Conservation (phyloP, 305 asterid species). For the Solanum hybrid region DNA sequence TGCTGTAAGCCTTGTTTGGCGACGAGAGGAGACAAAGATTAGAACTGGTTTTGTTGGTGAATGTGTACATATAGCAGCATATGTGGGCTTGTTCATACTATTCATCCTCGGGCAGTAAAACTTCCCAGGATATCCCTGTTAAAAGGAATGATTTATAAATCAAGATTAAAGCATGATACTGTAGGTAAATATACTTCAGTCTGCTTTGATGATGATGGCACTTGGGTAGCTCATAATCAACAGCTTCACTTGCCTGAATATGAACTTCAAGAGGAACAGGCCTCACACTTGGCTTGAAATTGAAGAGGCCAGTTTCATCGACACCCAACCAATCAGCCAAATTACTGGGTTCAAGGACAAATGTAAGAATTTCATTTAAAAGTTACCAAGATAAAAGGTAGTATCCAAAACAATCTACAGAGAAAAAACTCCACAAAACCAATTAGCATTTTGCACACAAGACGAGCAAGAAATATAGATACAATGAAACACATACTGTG, state of each 20-base stretch:
- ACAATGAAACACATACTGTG: conserved; percentile 48
- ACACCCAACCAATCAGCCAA: conserved; percentile 99
- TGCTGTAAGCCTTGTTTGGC: conserved; percentile 98
- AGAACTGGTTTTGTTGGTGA: conserved; percentile 98
- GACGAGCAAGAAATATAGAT: background rate
- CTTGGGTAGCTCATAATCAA: background rate
- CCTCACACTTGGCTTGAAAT: conserved; percentile 99
- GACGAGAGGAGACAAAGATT: conserved; percentile 97
- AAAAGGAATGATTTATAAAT: conserved; percentile 5
- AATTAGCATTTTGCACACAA: background rate
- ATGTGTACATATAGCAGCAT: conserved; percentile 98
- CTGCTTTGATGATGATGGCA: background rate
- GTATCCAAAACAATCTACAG: background rate
- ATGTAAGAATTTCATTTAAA: background rate
- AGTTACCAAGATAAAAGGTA: background rate
- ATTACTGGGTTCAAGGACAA: conserved; percentile 45
- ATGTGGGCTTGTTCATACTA: conserved; percentile 97
- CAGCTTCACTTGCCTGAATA: conserved; percentile 70
- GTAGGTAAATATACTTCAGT: background rate
- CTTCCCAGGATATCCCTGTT: conserved; percentile 98
- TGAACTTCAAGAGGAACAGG: conserved; percentile 99
- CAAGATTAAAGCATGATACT: background rate
- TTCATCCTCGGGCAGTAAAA: conserved; percentile 99
- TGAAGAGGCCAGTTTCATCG: conserved; percentile 86
- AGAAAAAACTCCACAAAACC: background rate